A percentile compares a stretch with the other conserved stretches of the same genome.
Evolutionary conservation across 2,329 filamentous ascomycete genomes (phyloP).

Genomic region (Tympanopsis confertula): DNA sequence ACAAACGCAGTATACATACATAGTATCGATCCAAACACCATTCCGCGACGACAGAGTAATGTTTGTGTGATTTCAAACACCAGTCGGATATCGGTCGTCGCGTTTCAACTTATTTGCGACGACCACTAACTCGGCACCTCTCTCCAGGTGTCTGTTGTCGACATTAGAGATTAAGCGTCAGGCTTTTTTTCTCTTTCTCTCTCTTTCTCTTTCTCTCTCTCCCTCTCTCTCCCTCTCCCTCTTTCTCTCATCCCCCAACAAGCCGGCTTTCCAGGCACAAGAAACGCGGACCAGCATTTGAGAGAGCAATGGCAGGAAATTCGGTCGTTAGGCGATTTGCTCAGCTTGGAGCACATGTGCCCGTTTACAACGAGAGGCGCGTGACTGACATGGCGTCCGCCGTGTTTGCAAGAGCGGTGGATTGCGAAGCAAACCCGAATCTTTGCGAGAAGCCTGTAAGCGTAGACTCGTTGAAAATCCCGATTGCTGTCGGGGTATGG

Average conservation of each 20-base stretch:
- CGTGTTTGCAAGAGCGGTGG: conserved; percentile 3
- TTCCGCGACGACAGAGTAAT: no score
- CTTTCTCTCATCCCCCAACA: conserved; percentile 3
- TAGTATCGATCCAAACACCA: no score
- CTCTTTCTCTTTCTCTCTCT: conserved; percentile 5
- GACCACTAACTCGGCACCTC: no score
- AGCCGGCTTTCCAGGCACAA: conserved; percentile 3
- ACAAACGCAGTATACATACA: no score
- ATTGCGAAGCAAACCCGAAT: conserved; percentile 16
- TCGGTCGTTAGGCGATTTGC: conserved; percentile 5
- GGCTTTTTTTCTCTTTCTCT: conserved; percentile 3
- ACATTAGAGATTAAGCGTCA: neutral
- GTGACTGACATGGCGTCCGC: conserved; percentile 9
- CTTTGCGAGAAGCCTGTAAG: conserved; percentile 50
- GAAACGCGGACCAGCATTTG: conserved; percentile 1
- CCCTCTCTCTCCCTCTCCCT: conserved; percentile 3
- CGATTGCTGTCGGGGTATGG: conserved; percentile 60
- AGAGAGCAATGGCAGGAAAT: conserved; percentile 4
- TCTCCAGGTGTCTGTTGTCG: neutral
- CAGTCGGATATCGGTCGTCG: no score
- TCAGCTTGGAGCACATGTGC: conserved; percentile 3
- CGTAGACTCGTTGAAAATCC: conserved; percentile 42
- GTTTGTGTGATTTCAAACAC: no score
- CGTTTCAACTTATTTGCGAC: no score
- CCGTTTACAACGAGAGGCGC: conserved; percentile 9